A percentile compares a stretch with the other conserved stretches of the same genome.
Conservation (phyloP, 495 filamentous ascomycete genomes). For the Sordaria brevicollis region DNA sequence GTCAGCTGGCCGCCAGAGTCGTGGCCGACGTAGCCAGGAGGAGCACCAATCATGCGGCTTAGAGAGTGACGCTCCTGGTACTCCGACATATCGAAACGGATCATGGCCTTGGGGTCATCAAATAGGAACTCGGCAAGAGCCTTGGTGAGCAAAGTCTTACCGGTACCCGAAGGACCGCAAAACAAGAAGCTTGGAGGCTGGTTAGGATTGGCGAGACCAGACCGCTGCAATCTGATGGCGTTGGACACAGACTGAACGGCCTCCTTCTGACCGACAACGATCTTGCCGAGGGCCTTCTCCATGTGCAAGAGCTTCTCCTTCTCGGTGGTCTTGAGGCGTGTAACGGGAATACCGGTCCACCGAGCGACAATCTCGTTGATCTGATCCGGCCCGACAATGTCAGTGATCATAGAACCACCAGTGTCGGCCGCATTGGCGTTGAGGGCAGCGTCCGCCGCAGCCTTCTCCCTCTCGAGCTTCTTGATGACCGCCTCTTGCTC, state of each 20-base stretch:
- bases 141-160: conserved; percentile 95
- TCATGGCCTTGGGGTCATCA: conserved; percentile 95
- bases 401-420: conserved; percentile 66
- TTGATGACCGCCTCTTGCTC: conserved; percentile 75
- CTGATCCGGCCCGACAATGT: conserved; percentile 91
- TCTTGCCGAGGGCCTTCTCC: conserved; percentile 72
- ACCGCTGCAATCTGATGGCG: conserved; percentile 87
- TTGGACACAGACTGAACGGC: conserved; percentile 92
- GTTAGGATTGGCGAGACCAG: conserved; percentile 87
- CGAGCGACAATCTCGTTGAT: conserved; percentile 97
- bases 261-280: conserved; percentile 89
- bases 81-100: conserved; percentile 98
- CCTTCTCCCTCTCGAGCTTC: conserved; percentile 70
- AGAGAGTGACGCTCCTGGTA: conserved; percentile 97
- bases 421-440: conserved; percentile 47
- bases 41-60: conserved; percentile 94
- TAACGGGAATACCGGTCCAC: conserved; percentile 96
- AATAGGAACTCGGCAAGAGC: conserved; percentile 96
- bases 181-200: conserved; percentile 96
- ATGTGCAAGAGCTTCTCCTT: conserved; percentile 95
- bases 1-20: conserved; percentile 94
- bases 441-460: conserved; percentile 61
- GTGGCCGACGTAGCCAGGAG: conserved; percentile 93
- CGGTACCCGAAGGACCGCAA: conserved; percentile 94
- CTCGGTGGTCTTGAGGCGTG: conserved; percentile 83